Conservation (phyloP, 2,329 filamentous ascomycete genomes). For the Talaromyces rugulosus region DNA sequence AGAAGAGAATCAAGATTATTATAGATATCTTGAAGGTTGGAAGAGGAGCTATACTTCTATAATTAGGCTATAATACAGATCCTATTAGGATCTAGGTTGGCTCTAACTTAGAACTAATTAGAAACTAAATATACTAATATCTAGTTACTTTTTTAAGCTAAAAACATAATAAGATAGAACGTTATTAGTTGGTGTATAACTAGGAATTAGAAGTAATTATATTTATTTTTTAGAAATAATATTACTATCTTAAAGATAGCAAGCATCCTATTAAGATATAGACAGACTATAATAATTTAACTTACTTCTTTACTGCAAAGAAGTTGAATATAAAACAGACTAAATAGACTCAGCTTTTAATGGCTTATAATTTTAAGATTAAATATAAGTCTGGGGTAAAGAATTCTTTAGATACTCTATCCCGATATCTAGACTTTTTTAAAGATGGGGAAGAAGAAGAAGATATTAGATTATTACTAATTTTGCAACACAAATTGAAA, state of each 20-base stretch:
- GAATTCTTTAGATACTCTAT: not conserved
- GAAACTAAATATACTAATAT: no score
- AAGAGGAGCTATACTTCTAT: no score
- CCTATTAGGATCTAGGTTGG: not conserved
- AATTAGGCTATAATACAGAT: no score
- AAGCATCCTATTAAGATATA: not conserved
- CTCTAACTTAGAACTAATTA: not conserved
- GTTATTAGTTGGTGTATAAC: not conserved
- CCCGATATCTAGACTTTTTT: not conserved
- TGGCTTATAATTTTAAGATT: not conserved
- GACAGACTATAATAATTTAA: not conserved
- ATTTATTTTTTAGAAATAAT: not conserved
- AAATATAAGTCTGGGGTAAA: not conserved
- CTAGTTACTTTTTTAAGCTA: not conserved
- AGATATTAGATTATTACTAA: not conserved
- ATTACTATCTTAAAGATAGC: not conserved
- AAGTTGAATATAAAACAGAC: not conserved
- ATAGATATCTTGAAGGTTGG: not conserved
- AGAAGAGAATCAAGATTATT: not conserved
- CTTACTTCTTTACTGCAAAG: not conserved
- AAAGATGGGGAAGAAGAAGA: not conserved
- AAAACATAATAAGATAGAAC: not conserved
- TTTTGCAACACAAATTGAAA: not conserved
- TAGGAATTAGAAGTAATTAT: not conserved
- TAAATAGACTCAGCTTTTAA: not conserved